Base-by-base conservation (phyloP, 148 eudicot genomes). In the Vaccinium vitisidaea region DNA sequence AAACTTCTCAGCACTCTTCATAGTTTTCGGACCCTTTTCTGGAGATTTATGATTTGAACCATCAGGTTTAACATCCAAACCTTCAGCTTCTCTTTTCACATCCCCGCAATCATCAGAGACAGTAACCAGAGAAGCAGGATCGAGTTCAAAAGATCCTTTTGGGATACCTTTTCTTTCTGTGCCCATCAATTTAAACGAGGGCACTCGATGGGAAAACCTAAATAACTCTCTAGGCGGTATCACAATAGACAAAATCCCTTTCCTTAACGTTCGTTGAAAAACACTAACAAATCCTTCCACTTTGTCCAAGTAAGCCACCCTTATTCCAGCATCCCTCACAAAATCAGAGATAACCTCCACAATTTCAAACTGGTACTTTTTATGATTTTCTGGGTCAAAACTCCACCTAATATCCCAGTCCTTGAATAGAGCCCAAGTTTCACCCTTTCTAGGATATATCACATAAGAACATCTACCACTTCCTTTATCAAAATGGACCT, bases 371-470 rank as follows among this genome's bases (percentile, higher is more conserved):
- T 84, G 58, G 76, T 39, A 85, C 46, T 84, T 77, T 69, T 39
- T 84, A 80, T 84, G 89, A 36, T 84, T 88, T 19, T 86, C 83
- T 4, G 86, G 84, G 63, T 91, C 79, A 50, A 75, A 84, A 55
- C 88, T 82, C 90, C 91, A 91, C 23, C 65, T 83, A 27, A 86
- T 82, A 87, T 89, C 87, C 93, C 90, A 89, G 70, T 88, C 87
- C 80, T 86, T 89, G 82, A 87, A 85, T 52, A 91, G 82, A 49
- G 90, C 93, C 91, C 93, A 91, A 16, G 67, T 85, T 43, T 91
- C 90, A 7, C 90, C 93, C 53, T 86, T 83, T 77, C 88, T 85
- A 8, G 92, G 93, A 84, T 87, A 85, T 46, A 89, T 80, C 16
- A 82, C 2, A 16, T 73, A 88, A 54, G 86, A 61, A 21, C n/a